Conservation (phyloP, 176 grass and related monocot species). For the Phyllostachys edulis region DNA sequence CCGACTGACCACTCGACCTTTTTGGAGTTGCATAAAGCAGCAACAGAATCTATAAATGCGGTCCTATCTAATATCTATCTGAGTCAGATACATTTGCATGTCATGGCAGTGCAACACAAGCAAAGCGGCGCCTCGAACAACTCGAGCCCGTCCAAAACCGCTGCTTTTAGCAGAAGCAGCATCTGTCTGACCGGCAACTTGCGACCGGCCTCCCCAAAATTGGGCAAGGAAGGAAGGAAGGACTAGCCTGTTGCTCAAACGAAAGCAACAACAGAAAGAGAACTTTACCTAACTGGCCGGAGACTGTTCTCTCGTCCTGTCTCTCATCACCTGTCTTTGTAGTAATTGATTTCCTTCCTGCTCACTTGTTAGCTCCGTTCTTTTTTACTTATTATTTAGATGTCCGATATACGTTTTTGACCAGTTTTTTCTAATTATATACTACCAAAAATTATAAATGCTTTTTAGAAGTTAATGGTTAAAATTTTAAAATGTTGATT, state of each 20-base stretch:
- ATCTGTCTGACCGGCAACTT: conserved; percentile 24
- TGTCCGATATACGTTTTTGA: too few relatives aligned
- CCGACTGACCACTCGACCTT: too few relatives aligned
- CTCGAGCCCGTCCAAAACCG: neutral
- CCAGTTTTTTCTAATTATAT: too few relatives aligned
- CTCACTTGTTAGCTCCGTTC: too few relatives aligned
- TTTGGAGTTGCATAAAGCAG: too few relatives aligned
- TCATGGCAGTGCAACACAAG: neutral
- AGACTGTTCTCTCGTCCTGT: neutral
- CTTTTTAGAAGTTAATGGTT: too few relatives aligned
- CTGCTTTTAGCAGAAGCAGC: neutral
- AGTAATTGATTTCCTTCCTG: neutral
- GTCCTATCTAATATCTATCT: neutral
- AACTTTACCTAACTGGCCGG: neutral
- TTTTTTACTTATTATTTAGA: too few relatives aligned
- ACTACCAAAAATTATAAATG: too few relatives aligned
- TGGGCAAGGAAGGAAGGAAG: neutral
- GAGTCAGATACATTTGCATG: too few relatives aligned
- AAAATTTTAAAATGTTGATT: too few relatives aligned
- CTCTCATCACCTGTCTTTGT: neutral
- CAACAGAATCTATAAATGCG: too few relatives aligned
- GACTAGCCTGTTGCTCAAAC: neutral
- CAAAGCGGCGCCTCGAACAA: conserved; percentile 8
- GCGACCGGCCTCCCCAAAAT: neutral
- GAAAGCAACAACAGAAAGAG: neutral